Base-by-base conservation (phyloP, 148 eudicot species). In the Fallopia convolvulus region DNA sequence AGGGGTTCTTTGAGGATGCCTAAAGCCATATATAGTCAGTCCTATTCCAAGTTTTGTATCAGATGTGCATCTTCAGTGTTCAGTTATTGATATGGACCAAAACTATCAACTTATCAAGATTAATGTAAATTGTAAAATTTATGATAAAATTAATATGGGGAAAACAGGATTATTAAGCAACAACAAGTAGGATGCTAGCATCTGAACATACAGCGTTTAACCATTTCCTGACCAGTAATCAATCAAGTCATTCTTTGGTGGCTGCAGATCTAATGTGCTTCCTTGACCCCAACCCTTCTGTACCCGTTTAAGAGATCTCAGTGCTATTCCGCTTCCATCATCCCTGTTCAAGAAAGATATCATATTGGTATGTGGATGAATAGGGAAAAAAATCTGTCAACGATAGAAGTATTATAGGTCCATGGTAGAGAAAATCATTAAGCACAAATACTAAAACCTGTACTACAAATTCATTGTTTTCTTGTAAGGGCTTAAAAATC, bases 201-300 rank as follows among this genome's bases (percentile, higher is more conserved):
- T 33, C 72, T 6, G 42, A 68, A 14, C 44, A 39, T 68, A 15
- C 21, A 14, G 20, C 44, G 44, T 36, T 36, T 68, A 68, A 36
- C 72, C 72, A 68, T 7, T 68, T 15, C 46, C 72, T 36, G 44
- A 86, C 89, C 87, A 94, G 80, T 74, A 79, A 83, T 89, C 90
- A 81, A 79, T 72, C 74, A 80, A 77, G 74, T 83, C 87, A 83
- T 70, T 80, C 74, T 77, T 86, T 10, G 73, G 88, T 74, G 87
- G 74, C 79, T 83, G 88, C 81, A 81, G 74, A 81, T 78, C 84
- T 70, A 79, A 86, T 79, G 86, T 66, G 76, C 85, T 85, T 79
- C 90, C 97, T 78, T 92, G 96, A 80, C 97, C 99, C 99, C 99
- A 94, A 30, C 99, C 99, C 75, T 88, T 87, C 79, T 90, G 89